Percentiles rank a stretch among this genome's conserved stretches.
Conservation (phyloP, 371 early-diverging fungal species). For the Rhizopus delemar region DNA sequence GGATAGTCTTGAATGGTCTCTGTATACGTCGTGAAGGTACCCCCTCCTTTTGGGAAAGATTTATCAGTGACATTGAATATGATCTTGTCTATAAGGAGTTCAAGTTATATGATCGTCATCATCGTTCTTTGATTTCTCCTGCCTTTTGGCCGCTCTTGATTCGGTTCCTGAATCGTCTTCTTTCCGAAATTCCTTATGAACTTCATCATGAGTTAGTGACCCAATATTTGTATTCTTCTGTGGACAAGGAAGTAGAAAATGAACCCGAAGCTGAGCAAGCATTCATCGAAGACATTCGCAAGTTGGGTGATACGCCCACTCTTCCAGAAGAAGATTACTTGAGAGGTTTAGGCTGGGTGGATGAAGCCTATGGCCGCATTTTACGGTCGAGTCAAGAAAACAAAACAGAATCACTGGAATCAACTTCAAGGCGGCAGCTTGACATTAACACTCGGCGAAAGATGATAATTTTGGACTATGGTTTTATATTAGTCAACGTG, state of each 20-base stretch:
- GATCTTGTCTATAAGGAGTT: slow-evolving; percentile 12
- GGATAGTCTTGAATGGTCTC: slow-evolving; percentile 44
- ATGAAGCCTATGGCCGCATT: slow-evolving; percentile 40
- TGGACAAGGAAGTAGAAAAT: not conserved
- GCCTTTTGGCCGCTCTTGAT: slow-evolving; percentile 44
- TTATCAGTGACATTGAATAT: slow-evolving; percentile 24
- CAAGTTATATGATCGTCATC: not conserved
- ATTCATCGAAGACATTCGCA: slow-evolving; percentile 20
- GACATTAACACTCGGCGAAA: slow-evolving; percentile 26
- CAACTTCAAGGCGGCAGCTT: not conserved
- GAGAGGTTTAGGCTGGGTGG: slow-evolving; percentile 53
- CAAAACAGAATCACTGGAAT: not conserved
- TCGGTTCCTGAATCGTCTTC: slow-evolving; percentile 34
- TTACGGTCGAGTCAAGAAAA: slow-evolving; percentile 17
- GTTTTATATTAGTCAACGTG: slow-evolving; percentile 53
- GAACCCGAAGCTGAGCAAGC: slow-evolving; percentile 24
- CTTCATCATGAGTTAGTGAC: not conserved
- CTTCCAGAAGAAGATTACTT: slow-evolving; percentile 47
- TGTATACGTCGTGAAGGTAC: slow-evolving; percentile 17
- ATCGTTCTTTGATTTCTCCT: slow-evolving; percentile 23
- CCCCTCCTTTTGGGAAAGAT: slow-evolving; percentile 34
- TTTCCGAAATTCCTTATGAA: slow-evolving; percentile 32
- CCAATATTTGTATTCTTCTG: not conserved
- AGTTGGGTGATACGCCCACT: slow-evolving; percentile 30
- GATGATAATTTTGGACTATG: slow-evolving; percentile 45